These are phyloP conservation scores for Esteya vermicola DNA, from an alignment of 2,329 filamentous ascomycete species.

Conservation along the genomic window DNA sequence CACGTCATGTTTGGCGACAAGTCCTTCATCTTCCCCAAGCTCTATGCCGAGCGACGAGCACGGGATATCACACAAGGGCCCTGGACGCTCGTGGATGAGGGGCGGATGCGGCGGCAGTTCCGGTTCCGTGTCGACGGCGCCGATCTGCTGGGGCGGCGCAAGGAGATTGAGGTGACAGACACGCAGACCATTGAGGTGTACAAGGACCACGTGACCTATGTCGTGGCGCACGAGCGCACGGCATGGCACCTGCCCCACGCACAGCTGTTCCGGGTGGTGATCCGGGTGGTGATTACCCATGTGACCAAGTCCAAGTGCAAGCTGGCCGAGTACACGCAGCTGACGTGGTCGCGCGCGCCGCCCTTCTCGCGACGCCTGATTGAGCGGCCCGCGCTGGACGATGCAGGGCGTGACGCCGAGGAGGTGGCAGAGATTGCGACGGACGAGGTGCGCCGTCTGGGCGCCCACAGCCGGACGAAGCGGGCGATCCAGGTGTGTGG, in stretches of 20 bases:
- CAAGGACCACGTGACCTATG: slow-evolving; percentile 59
- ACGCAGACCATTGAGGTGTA: slow-evolving; percentile 76
- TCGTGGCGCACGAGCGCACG: slow-evolving; percentile 46
- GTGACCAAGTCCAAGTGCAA: slow-evolving; percentile 85
- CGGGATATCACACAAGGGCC: slow-evolving; percentile 73
- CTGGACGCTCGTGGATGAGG: slow-evolving; percentile 60
- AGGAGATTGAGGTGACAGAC: slow-evolving; percentile 55
- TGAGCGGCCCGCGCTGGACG: slow-evolving; percentile 60
- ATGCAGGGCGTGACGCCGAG: slow-evolving; percentile 57
- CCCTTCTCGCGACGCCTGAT: slow-evolving; percentile 45
- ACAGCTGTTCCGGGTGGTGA: slow-evolving; percentile 65
- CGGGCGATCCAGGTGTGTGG: slow-evolving; percentile 71
- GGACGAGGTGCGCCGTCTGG: slow-evolving; percentile 63
- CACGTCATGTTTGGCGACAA: slow-evolving; percentile 95
- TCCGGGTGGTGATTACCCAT: slow-evolving; percentile 88
- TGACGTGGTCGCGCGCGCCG: slow-evolving; percentile 69
- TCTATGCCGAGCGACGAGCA: slow-evolving; percentile 73
- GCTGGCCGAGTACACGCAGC: slow-evolving; percentile 70
- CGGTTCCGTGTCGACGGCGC: slow-evolving; percentile 59
- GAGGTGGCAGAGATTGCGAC: slow-evolving; percentile 63
- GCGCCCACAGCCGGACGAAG: slow-evolving; percentile 59
- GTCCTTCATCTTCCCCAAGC: slow-evolving; percentile 80
- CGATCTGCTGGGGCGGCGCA: slow-evolving; percentile 49
- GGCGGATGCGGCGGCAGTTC: slow-evolving; percentile 64
- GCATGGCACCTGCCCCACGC: slow-evolving; percentile 79